Evolutionary conservation across 148 eudicot species (phyloP).

Genomic region (Camellia japonica): DNA sequence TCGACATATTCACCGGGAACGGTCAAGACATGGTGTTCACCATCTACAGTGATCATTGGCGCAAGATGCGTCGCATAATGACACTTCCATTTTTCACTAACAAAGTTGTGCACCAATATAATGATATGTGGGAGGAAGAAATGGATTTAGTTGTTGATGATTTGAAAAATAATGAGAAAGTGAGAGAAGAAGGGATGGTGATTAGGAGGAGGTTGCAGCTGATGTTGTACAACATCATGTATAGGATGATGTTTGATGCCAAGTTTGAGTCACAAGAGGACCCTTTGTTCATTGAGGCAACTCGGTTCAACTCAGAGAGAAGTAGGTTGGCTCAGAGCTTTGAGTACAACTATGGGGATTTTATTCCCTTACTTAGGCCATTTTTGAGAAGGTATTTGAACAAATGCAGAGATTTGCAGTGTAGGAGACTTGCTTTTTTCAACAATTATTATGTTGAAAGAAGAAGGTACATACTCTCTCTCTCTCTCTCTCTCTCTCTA

Average conservation of each 20-base stretch:
- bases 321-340: conserved; percentile 57
- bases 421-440: conserved; percentile 41
- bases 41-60: conserved; percentile 51
- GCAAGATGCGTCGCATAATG: conserved; percentile 59
- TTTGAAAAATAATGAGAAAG: conserved; percentile 26
- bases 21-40: conserved; percentile 66
- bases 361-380: conserved; percentile 52
- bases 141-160: conserved; percentile 39
- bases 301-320: conserved; percentile 41
- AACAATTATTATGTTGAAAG: conserved; percentile 37
- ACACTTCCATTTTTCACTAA: conserved; percentile 60
- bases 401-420: conserved; percentile 47
- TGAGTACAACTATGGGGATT: conserved; percentile 59
- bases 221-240: conserved; percentile 54
- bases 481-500: too few species aligned
- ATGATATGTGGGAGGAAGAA: conserved; percentile 47
- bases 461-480: conserved; percentile 27
- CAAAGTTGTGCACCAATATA: conserved; percentile 46
- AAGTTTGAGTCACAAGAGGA: conserved; percentile 42
- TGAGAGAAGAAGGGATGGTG: conserved; percentile 38
- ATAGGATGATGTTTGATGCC: conserved; percentile 50
- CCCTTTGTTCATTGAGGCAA: conserved; percentile 37
- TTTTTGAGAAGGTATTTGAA: conserved; percentile 48
- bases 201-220: conserved; percentile 47
- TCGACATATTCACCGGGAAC: conserved; percentile 54